phyloP scores from a whole-genome alignment of 1,139 yeast genomes.

The Sugiyamaella xylanicola region DNA sequence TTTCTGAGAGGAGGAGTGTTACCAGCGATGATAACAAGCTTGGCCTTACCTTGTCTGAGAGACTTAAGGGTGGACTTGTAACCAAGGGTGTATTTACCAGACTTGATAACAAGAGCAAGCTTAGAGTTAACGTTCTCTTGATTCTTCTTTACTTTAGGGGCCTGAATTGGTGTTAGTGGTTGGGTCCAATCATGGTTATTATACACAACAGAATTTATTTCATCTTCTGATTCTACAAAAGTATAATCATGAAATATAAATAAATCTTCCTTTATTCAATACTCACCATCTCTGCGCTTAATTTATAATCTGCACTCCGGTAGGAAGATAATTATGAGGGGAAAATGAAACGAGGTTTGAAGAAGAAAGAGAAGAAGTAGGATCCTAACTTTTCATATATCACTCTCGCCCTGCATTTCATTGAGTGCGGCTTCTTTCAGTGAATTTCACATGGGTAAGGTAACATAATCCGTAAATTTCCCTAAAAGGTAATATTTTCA shows the following conservation, averaged over 20 bases:
- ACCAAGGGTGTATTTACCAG: conserved; percentile 99
- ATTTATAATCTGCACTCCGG: conserved; percentile 78
- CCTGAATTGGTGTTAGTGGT: conserved; percentile 51
- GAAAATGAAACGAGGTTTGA: conserved; percentile 7
- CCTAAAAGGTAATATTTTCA: not conserved
- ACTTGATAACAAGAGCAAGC: conserved; percentile 96
- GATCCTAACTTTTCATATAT: not conserved
- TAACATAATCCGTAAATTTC: not conserved
- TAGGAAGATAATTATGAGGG: conserved; percentile 34
- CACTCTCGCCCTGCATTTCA: not conserved
- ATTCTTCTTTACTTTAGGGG: conserved; percentile 89
- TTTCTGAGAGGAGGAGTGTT: conserved; percentile 99
- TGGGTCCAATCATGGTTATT: not conserved
- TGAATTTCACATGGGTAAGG: not conserved
- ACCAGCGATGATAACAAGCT: conserved; percentile 97
- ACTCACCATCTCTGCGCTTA: conserved; percentile 96
- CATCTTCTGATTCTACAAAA: conserved; percentile 7
- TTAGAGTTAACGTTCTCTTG: conserved; percentile 97
- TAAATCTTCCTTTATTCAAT: conserved; percentile 37
- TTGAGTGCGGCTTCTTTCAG: conserved; percentile 15
- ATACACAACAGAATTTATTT: conserved; percentile 3
- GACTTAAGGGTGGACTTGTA: conserved; percentile 99
- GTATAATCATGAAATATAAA: conserved; percentile 10
- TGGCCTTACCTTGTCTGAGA: conserved; percentile 98
- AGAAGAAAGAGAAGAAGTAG: conserved; percentile 2